Evolutionary conservation across 352 stramenopile species (phyloP), one percentile per base, ranked within the genome.

Genomic region (Globisporangium lucens): DNA sequence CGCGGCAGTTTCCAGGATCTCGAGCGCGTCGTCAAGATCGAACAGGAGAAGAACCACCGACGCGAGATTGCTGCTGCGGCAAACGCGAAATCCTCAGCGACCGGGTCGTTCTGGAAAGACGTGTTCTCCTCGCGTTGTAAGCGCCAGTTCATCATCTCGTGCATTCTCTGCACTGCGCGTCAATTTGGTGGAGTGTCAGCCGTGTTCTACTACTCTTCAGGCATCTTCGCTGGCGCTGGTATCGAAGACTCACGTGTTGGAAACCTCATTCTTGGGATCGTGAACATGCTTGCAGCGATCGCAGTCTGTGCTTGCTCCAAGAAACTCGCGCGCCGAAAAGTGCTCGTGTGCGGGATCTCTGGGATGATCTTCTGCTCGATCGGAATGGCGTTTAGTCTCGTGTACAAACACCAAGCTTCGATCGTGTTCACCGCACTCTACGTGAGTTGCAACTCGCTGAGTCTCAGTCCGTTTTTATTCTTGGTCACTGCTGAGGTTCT

Each of bases 171-270:
- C 49, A 56, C 68, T 3, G 72, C 70, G 10, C 76, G 75, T 4
- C 76, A 83, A 56, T 73, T 83, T 22, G 69, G 74, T 29, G 76
- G 76, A 13, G 67, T 81, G 15, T 74, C 68, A 4, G 74, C 76
- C 0, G 73, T 83, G 4, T 79, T 81, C 47, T 83, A 81, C 65
- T 83, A 83, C 67, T 83, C 76, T 10, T 78, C 74, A 0, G 64
- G 69, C 5, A 80, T 83, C 67, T 83, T 83, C 43, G 62, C 61
- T 0, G 61, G 61, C 29, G 71, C 74, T 22, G 76, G 76, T 22
- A 83, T 83, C 58, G 52, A 75, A 43, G 76, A 83, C 41, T 68
- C 71, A 6, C 76, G 76, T 10, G 57, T 77, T 3, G 74, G 72
- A 1, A 83, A 80, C 41, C 27, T 80, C 22, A 65, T 80, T 6